Conservation (phyloP, 78 protist genomes). For the Goniomonas avonlea region DNA sequence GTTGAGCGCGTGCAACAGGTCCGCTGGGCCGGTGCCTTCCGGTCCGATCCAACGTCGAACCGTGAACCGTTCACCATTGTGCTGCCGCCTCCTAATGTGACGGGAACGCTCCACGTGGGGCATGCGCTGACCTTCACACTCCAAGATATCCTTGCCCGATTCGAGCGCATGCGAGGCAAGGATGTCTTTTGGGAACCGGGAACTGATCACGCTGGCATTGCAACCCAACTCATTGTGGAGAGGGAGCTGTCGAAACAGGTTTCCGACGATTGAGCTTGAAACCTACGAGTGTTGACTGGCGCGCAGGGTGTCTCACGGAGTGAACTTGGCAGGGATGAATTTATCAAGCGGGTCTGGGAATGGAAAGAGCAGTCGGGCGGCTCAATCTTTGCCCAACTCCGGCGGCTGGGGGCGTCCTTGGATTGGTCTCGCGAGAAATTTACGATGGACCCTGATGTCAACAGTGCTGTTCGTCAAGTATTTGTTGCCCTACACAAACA, state of each 20-base stretch:
- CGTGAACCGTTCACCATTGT: no score
- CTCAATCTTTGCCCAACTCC: conserved; percentile 48
- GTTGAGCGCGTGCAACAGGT: no score
- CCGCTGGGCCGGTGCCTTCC: no score
- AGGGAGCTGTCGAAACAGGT: conserved; percentile 3
- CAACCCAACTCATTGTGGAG: conserved; percentile 87
- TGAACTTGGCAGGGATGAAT: conserved; percentile 56
- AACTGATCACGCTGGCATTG: conserved; percentile 98
- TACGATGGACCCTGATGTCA: conserved; percentile 69
- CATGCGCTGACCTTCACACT: conserved; percentile 82
- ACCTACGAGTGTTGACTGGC: no score
- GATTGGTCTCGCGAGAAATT: conserved; percentile 84
- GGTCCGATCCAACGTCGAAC: no score
- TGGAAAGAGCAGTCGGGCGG: conserved; percentile 74
- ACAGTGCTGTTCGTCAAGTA: neutral
- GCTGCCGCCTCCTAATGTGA: conserved; percentile 97
- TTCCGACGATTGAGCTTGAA: neutral
- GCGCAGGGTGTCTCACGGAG: conserved; percentile 31
- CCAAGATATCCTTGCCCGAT: conserved; percentile 29
- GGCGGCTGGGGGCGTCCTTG: conserved; percentile 66
- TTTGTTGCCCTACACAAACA: conserved; percentile 70
- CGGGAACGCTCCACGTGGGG: conserved; percentile 93
- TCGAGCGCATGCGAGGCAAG: conserved; percentile 59
- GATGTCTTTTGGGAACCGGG: conserved; percentile 91
- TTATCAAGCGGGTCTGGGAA: conserved; percentile 49